Evolutionary conservation across 768 basidiomycete genomes (phyloP), one percentile per base, ranked within the genome.

Genomic region (Mrakia gelida): DNA sequence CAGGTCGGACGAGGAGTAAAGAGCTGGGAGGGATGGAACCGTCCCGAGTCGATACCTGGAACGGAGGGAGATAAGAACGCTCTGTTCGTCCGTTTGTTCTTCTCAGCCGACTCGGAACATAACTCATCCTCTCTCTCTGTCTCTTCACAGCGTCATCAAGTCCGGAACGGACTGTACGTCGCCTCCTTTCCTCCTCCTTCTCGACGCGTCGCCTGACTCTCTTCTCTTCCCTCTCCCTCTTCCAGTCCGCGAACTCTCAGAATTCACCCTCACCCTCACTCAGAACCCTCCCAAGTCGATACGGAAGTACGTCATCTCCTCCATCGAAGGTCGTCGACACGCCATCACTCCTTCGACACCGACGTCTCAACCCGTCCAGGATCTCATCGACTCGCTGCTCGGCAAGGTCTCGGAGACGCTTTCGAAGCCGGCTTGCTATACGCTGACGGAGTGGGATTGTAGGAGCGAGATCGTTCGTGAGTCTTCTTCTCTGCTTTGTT

Each of bases 391-490:
- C 78, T 87, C 85, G 0, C 84, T 95, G 0, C 86, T 95, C 7
- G 88, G 89, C 0, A 88, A 89, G 0, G 91, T 97, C 15, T 89
- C 89, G 0, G 86, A 87, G 7, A 88, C 92, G 2, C 84, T 95
- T 54, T 89, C 90, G 77, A 90, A 89, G 8, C 92, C 93, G 0
- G 89, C 93, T 0, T 95, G 93, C 84, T 90, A 87, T 81, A 88
- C 90, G 3, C 86, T 88, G 0, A 88, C 89, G 2, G 87, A 88
- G 28, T 86, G 95, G 4, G 91, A 97, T 82, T 86, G 92, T 28
- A 87, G 91, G 41, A 93, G 92, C 3, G 87, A 89, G n/a, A 84
- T 89, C 15, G 90, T 95, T 76, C 89, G 94, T 23, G 82, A 75
- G 75, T 52, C 18, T 52, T 52, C 18, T 76, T 41, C n/a, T 49